phyloP scores from a whole-genome alignment of 2,329 filamentous ascomycete species.

The Pyricularia pennisetigena region DNA sequence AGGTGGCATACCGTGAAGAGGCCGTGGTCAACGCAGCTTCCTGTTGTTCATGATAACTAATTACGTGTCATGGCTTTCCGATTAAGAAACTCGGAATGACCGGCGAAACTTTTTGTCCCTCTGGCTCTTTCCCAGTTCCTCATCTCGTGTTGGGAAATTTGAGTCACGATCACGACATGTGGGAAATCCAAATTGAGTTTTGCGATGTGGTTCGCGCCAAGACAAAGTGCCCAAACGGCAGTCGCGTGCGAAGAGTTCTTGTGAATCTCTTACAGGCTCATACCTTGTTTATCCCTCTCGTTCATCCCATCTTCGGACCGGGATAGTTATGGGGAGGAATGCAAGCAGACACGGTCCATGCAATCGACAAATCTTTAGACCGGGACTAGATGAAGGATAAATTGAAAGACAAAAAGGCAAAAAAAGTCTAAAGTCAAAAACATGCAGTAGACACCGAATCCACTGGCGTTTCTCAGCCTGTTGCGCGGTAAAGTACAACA shows the following conservation, averaged over 20 bases:
- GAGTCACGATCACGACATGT: neutral
- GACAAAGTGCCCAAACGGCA: neutral
- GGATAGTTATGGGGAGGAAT: neutral
- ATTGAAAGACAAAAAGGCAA: neutral
- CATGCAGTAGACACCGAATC: neutral
- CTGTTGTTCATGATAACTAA: neutral
- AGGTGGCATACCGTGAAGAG: neutral
- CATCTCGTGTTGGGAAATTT: neutral
- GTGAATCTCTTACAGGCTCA: neutral
- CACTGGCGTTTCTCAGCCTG: neutral
- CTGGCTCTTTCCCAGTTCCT: neutral
- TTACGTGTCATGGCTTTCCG: neutral
- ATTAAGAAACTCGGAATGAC: neutral
- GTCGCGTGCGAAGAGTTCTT: neutral
- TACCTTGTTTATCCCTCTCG: neutral
- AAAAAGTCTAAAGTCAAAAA: neutral
- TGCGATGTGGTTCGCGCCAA: neutral
- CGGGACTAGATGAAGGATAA: neutral
- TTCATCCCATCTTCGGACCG: neutral
- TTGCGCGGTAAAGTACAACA: neutral
- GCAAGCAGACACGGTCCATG: neutral
- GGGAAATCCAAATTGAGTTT: neutral
- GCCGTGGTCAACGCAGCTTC: neutral
- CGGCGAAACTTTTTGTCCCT: neutral
- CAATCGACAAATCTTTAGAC: neutral